These are phyloP conservation scores for Chrysopogon serrulatus DNA, from an alignment of 176 grass and related monocot genomes.

Conservation along the genomic window DNA sequence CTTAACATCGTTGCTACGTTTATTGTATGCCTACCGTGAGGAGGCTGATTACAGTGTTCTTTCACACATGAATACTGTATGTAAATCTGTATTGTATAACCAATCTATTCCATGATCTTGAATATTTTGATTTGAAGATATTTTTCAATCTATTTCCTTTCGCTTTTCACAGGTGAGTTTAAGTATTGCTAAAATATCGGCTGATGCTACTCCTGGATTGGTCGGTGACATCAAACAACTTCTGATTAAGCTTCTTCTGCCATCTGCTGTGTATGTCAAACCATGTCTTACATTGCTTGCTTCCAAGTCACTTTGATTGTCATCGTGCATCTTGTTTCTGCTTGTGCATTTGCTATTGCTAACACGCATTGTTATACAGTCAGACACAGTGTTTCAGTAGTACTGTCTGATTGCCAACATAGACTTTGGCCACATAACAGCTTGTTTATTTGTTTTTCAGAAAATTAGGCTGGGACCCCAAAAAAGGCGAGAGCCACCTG, in stretches of 20 bases:
- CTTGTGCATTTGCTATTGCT: constrained; percentile 5
- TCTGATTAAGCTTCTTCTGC: constrained; percentile 71
- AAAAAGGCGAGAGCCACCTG: constrained; percentile 60
- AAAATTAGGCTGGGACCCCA: constrained; percentile 85
- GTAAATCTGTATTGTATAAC: constrained; percentile 29
- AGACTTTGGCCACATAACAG: not conserved
- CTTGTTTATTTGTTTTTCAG: constrained; percentile 26
- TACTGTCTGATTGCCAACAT: not conserved
- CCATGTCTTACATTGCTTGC: constrained; percentile 4
- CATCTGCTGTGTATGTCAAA: constrained; percentile 62
- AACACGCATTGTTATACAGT: constrained; percentile 7
- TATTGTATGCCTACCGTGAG: constrained; percentile 56
- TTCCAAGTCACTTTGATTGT: constrained; percentile 16
- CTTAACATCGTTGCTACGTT: constrained; percentile 60
- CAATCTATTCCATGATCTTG: not conserved
- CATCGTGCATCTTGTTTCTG: constrained; percentile 14
- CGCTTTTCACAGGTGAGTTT: constrained; percentile 41
- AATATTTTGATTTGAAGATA: not conserved
- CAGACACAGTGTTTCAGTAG: not conserved
- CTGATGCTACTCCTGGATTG: constrained; percentile 70
- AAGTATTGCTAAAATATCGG: constrained; percentile 53
- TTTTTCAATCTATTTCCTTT: constrained; percentile 12
- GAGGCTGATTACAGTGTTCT: constrained; percentile 79
- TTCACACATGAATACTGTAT: constrained; percentile 59
- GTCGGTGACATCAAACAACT: constrained; percentile 56